phyloP scores from a whole-genome alignment of 495 filamentous ascomycete genomes.

The Penicillium angulare region DNA sequence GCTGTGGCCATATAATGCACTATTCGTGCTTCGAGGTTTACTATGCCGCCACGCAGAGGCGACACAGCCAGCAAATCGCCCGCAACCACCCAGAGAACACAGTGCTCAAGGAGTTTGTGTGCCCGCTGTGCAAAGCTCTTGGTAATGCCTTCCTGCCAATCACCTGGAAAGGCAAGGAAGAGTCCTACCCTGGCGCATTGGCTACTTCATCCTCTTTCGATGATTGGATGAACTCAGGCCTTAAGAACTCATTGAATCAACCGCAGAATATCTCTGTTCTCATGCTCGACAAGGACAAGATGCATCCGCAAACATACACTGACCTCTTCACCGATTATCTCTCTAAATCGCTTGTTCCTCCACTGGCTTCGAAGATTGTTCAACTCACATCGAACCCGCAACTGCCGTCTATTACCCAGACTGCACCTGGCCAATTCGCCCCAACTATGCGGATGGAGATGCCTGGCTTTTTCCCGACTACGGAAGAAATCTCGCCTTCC shows the following conservation, averaged over 20 bases:
- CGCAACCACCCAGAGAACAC: constrained; percentile 84
- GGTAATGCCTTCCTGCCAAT: constrained; percentile 95
- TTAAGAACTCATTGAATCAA: constrained; percentile 33
- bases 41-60: constrained; percentile 71
- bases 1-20: constrained; percentile 98
- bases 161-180: constrained; percentile 90
- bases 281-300: constrained; percentile 39
- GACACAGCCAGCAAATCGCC: constrained; percentile 89
- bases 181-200: constrained; percentile 69
- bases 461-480: constrained; percentile 44
- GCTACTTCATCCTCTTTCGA: constrained; percentile 58
- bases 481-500: constrained; percentile 32
- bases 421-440: not conserved
- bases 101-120: constrained; percentile 82
- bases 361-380: constrained; percentile 58
- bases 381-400: constrained; percentile 37
- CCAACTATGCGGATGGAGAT: constrained; percentile 38
- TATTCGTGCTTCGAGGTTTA: constrained; percentile 94
- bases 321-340: constrained; percentile 65
- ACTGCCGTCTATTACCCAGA: constrained; percentile 19
- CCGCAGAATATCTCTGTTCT: constrained; percentile 36
- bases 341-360: constrained; percentile 55
- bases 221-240: constrained; percentile 44
- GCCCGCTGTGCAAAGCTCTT: constrained; percentile 95
- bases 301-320: constrained; percentile 42